phyloP scores from a whole-genome alignment of 306 rosid species.

The Vicia faba region DNA sequence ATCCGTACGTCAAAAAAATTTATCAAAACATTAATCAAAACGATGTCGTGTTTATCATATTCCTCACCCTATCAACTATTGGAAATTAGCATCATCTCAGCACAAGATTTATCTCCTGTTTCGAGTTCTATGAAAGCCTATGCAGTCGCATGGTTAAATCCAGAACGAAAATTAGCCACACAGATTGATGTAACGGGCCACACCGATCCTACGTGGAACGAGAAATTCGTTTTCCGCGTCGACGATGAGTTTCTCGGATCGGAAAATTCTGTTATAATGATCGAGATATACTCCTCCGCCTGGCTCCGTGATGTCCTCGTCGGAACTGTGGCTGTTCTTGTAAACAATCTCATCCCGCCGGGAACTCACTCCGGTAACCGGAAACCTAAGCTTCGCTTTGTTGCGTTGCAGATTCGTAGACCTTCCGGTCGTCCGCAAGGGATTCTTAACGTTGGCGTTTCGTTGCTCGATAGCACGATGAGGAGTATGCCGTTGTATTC shows the following conservation, averaged over 20 bases:
- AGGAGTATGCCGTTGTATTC: conserved; percentile 72
- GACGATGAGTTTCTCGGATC: conserved; percentile 48
- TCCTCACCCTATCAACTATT: conserved; percentile 45
- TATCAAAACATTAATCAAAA: not conserved
- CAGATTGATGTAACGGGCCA: conserved; percentile 55
- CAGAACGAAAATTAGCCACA: conserved; percentile 57
- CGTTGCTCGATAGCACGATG: conserved; percentile 57
- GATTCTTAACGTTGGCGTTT: conserved; percentile 60
- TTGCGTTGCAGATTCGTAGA: conserved; percentile 66
- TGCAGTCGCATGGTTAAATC: conserved; percentile 72
- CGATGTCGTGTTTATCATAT: conserved; percentile 32
- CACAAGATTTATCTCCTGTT: conserved; percentile 53
- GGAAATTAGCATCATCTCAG: conserved; percentile 72
- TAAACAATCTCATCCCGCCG: conserved; percentile 51
- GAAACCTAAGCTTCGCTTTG: conserved; percentile 50
- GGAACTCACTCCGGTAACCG: conserved; percentile 25
- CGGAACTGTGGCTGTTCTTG: conserved; percentile 56
- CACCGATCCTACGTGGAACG: conserved; percentile 75
- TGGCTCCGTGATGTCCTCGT: conserved; percentile 58
- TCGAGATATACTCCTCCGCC: conserved; percentile 58
- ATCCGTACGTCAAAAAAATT: not conserved
- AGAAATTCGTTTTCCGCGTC: conserved; percentile 73
- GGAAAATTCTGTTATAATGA: conserved; percentile 47
- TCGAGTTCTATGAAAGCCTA: conserved; percentile 57
- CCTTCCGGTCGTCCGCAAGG: conserved; percentile 82